Percentiles rank a stretch among this genome's conserved stretches.
These are phyloP conservation scores for Corynascus novoguineensis DNA, from an alignment of 495 filamentous ascomycete species.

Conservation along the genomic window DNA sequence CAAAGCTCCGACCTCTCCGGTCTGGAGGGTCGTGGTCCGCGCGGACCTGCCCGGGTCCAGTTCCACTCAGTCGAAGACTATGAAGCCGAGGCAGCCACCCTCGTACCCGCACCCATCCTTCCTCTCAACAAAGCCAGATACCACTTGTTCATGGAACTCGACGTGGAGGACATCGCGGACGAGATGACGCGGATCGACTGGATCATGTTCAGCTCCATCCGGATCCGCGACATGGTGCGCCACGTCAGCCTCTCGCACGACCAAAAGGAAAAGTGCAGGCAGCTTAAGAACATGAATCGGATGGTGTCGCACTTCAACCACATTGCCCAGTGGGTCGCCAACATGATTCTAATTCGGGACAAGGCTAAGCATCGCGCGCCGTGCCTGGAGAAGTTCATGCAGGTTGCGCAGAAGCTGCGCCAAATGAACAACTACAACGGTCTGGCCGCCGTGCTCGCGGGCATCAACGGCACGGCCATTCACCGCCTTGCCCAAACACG, in stretches of 20 bases:
- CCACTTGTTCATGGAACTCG: slow-evolving; percentile 73
- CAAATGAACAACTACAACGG: slow-evolving; percentile 96
- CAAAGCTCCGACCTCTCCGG: slow-evolving; percentile 40
- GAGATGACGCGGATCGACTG: slow-evolving; percentile 95
- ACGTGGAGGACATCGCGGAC: slow-evolving; percentile 76
- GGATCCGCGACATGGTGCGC: slow-evolving; percentile 87
- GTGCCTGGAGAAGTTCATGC: slow-evolving; percentile 92
- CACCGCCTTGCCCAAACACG: slow-evolving; percentile 80
- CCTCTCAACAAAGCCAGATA: slow-evolving; percentile 73
- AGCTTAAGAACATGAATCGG: slow-evolving; percentile 78
- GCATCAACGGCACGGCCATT: slow-evolving; percentile 81
- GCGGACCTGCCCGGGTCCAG: slow-evolving; percentile 37
- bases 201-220: slow-evolving; percentile 94
- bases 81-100: slow-evolving; percentile 60
- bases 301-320: slow-evolving; percentile 98
- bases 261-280: slow-evolving; percentile 69
- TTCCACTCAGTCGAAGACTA: slow-evolving; percentile 64
- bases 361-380: slow-evolving; percentile 92
- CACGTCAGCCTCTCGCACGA: slow-evolving; percentile 73
- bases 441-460: slow-evolving; percentile 85
- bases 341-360: slow-evolving; percentile 86
- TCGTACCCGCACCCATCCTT: slow-evolving; percentile 56
- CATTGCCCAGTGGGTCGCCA: slow-evolving; percentile 82
- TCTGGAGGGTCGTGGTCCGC: slow-evolving; percentile 26
- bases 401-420: slow-evolving; percentile 73